Conservation (phyloP, 192 early-diverging fungal genomes). For the Gigaspora rosea region DNA sequence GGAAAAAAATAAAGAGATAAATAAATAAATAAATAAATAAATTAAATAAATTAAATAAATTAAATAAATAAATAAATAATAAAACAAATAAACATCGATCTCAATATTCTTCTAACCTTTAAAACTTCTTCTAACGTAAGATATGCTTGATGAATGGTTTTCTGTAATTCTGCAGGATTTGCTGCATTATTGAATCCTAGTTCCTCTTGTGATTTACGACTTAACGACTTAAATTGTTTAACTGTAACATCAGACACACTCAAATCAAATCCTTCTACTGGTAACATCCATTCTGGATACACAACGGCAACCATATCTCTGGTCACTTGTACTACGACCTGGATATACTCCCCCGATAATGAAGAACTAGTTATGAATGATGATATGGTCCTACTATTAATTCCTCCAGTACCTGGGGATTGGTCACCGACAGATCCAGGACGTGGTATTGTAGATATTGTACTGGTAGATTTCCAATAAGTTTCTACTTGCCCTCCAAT, state of each 20-base stretch:
- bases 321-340: conserved; percentile 88
- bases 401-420: conserved; percentile 14
- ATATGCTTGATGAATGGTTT: conserved; percentile 44
- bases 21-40: not conserved
- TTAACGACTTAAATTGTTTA: conserved; percentile 52
- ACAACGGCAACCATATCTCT: conserved; percentile 86
- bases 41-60: not conserved
- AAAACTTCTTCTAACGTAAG: conserved; percentile 73
- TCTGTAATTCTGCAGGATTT: conserved; percentile 36
- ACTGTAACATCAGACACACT: conserved; percentile 55
- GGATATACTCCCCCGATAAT: conserved; percentile 90
- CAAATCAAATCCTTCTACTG: conserved; percentile 55
- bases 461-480: conserved; percentile 98
- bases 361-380: conserved; percentile 86
- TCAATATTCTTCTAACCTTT: conserved; percentile 54
- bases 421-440: conserved; percentile 34
- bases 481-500: conserved; percentile 97
- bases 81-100: not conserved
- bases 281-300: conserved; percentile 74
- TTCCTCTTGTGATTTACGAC: conserved; percentile 33
- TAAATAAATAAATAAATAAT: not conserved
- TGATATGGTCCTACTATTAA: conserved; percentile 34
- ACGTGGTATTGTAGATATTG: conserved; percentile 55
- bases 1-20: not conserved
- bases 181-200: conserved; percentile 34